Evolutionary conservation across 306 rosid species (phyloP).

Genomic region (Vigna hirtella): DNA sequence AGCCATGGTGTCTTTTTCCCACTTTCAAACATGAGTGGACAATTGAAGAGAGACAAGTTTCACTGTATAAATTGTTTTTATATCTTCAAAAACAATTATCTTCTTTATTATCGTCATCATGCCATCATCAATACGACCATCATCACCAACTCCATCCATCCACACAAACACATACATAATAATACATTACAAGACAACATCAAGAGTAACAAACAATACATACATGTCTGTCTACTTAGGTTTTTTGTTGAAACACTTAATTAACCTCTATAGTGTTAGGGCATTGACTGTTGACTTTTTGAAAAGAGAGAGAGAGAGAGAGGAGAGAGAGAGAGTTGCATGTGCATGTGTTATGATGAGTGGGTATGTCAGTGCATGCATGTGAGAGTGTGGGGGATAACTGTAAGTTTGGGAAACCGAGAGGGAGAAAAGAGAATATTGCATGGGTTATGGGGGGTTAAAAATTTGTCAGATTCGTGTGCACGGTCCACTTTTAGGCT

Average conservation of each 20-base stretch:
- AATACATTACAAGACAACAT: not conserved
- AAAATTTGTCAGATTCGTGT: slow-evolving; percentile 63
- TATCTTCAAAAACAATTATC: slow-evolving; percentile 7
- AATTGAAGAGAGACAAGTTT: slow-evolving; percentile 44
- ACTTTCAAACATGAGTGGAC: slow-evolving; percentile 59
- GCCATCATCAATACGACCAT: slow-evolving; percentile 79
- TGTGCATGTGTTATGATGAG: slow-evolving; percentile 88
- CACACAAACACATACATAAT: not conserved
- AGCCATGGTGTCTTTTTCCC: slow-evolving; percentile 63
- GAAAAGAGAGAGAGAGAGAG: not conserved
- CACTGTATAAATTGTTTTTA: not conserved
- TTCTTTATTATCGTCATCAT: slow-evolving; percentile 67
- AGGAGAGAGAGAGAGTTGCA: slow-evolving; percentile 52
- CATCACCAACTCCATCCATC: slow-evolving; percentile 41
- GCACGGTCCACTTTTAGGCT: slow-evolving; percentile 58
- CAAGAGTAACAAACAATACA: not conserved
- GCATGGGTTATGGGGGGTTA: slow-evolving; percentile 69
- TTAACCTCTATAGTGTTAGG: no score
- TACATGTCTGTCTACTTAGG: no score
- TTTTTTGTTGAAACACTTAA: no score
- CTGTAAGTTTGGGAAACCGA: slow-evolving; percentile 54
- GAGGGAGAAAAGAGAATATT: slow-evolving; percentile 51
- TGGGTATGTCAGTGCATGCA: slow-evolving; percentile 86
- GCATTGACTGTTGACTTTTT: slow-evolving; percentile 23
- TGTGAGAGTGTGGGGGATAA: slow-evolving; percentile 73